phyloP scores from a whole-genome alignment of 805 yeast species.

The Suhomyces pyralidae region DNA sequence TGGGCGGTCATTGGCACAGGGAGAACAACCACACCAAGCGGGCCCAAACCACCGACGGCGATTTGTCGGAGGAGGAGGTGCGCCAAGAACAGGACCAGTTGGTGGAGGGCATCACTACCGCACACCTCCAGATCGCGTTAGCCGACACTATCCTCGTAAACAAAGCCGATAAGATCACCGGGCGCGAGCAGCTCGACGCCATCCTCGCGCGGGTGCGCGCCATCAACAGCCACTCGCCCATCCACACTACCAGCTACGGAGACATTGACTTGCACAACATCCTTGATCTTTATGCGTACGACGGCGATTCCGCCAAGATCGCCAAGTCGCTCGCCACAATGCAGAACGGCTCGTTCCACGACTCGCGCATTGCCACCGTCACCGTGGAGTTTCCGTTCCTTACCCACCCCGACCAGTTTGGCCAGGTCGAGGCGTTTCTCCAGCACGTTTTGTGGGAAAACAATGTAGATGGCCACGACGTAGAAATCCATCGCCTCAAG shows the following conservation, averaged over 20 bases:
- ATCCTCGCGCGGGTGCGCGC: slow-evolving; percentile 41
- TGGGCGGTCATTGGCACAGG: slow-evolving; percentile 68
- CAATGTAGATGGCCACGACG: slow-evolving; percentile 34
- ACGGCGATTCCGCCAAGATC: slow-evolving; percentile 23
- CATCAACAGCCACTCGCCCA: slow-evolving; percentile 69
- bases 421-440: slow-evolving; percentile 55
- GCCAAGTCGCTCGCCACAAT: slow-evolving; percentile 11
- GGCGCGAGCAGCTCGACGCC: slow-evolving; percentile 19
- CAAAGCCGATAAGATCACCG: slow-evolving; percentile 57
- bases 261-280: slow-evolving; percentile 63
- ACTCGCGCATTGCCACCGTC: slow-evolving; percentile 36
- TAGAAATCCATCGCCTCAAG: slow-evolving; percentile 80
- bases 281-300: slow-evolving; percentile 79
- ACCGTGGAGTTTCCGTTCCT: slow-evolving; percentile 46
- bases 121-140: slow-evolving; percentile 83
- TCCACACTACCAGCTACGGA: slow-evolving; percentile 70
- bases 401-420: slow-evolving; percentile 33
- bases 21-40: slow-evolving; percentile 26
- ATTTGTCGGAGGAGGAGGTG: slow-evolving; percentile 20
- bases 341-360: slow-evolving; percentile 28
- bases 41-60: slow-evolving; percentile 15
- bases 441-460: slow-evolving; percentile 78
- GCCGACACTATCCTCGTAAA: slow-evolving; percentile 83
- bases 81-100: slow-evolving; percentile 31
- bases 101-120: slow-evolving; percentile 61